Evolutionary conservation across 495 filamentous ascomycete species (phyloP), one percentile per base, ranked within the genome.

Genomic region (Xylaria telfairii): DNA sequence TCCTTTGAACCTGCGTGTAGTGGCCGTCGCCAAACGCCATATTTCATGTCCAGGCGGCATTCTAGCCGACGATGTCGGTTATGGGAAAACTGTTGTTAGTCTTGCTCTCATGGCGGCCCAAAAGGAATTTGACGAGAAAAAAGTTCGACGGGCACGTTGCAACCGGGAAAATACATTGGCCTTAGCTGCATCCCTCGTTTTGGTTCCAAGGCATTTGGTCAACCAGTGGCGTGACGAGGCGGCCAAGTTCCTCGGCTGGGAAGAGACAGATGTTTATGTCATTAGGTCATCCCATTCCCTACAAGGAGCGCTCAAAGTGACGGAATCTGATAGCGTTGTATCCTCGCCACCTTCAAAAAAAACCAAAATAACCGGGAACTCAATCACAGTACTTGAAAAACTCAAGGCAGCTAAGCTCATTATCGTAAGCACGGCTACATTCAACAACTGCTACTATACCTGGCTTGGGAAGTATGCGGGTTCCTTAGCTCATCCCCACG

Each of bases 71-170:
- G 85, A 92, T 63, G 90, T 94, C 51, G 92, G 92, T 12, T 96
- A 92, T 75, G 93, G 93, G 1, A 97, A 97, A 74, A 97, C 93
- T 0, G 87, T 91, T 4, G 84, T 89, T n/a, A 87, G 85, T 1
- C 83, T 96, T 10, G 92, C 85, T 0, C 78, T 96, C 24, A 87
- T 93, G 26, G 87, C 91, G 53, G 63, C 72, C 12, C 85, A 87
- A 65, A 70, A 79, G 26, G 28, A 76, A 0, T 72, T 75, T 15
- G 82, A 87, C 62, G 56, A 66, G 6, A 28, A 42, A 1, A 15
- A 56, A 15, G 73, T 71, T 5, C 42, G 59, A 1, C 8, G 64
- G 2, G 28, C 10, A n/a, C 64, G 64, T 19, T 47, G 56, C 28
- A 62, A 72, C 0, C 81, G 87, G 12, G 19, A 21, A 7, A 21